Percentiles rank a stretch among this genome's conserved stretches.
phyloP scores from a whole-genome alignment of 441 rosid genomes.

The Pelargonium myrrhifolium region DNA sequence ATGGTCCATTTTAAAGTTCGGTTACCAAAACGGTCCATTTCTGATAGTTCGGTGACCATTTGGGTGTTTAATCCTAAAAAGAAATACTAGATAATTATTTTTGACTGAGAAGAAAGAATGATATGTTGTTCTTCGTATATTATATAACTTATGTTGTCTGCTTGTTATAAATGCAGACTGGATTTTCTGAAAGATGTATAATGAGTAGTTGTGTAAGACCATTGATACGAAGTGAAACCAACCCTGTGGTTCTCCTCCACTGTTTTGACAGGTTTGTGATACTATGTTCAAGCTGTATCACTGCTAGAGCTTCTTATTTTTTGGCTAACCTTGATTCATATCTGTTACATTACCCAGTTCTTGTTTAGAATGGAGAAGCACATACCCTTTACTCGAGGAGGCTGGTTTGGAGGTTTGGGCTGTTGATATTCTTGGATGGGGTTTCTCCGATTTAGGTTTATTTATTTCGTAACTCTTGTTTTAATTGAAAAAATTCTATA shows the following conservation, averaged over 20 bases:
- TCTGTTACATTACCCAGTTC: slow-evolving; percentile 44
- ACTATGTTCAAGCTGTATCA: background rate
- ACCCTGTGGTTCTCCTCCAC: slow-evolving; percentile 60
- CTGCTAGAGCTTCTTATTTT: background rate
- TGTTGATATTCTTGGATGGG: slow-evolving; percentile 91
- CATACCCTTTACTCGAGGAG: slow-evolving; percentile 77
- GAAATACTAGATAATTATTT: too few relatives aligned
- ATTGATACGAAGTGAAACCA: slow-evolving; percentile 24
- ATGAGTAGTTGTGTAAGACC: slow-evolving; percentile 66
- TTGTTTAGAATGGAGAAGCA: slow-evolving; percentile 89
- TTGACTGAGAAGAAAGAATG: background rate
- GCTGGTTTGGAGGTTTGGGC: slow-evolving; percentile 90
- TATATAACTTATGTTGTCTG: background rate
- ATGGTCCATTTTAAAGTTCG: too few relatives aligned
- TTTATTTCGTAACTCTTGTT: slow-evolving; percentile 11
- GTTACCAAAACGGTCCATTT: too few relatives aligned
- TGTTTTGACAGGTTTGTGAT: slow-evolving; percentile 59
- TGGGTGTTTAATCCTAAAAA: too few relatives aligned
- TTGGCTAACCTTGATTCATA: slow-evolving; percentile 4
- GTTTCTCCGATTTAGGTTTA: slow-evolving; percentile 89
- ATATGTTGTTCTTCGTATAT: background rate
- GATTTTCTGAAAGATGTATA: slow-evolving; percentile 29
- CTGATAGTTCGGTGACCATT: too few relatives aligned
- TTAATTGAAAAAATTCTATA: background rate
- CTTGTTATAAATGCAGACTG: slow-evolving; percentile 30